Evolutionary conservation across 129 eudicot species (phyloP), one percentile per base, ranked within the genome.

Genomic region (Glebionis coronaria): DNA sequence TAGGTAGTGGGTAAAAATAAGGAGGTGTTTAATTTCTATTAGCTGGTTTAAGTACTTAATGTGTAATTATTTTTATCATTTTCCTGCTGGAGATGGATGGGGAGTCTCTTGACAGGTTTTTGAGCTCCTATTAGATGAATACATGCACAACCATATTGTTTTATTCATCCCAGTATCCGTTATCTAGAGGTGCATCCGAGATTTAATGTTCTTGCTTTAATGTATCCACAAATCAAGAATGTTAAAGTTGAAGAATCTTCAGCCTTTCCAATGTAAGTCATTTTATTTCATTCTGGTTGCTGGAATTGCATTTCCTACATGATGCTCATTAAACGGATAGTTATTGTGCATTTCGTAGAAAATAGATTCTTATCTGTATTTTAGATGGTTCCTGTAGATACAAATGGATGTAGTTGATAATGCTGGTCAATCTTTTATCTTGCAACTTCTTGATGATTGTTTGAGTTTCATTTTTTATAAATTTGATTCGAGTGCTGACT

Each of bases 161-260:
- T 53, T 85, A 83, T 79, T 93, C 87, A 27, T 81, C 88, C n/a
- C 81, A 81, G 85, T 89, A 90, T 67, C 86, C 96, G 0, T 89
- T 91, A 65, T 91, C 96, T 38, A 67, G 65, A 27, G 47, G 70
- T 67, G 25, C 80, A 56, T 53, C 56, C 80, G 44, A 82, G 64
- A 57, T 91, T 87, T 65, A 73, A 68, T 60, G 71, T 73, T 19
- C 88, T 91, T 31, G 81, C 88, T 73, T 81, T 83, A 45, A 81
- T 85, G 94, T 91, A 81, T 71, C 97, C 97, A 13, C 83, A 81
- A 54, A 79, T 88, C 44, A 80, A 72, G 75, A 96, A 91, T 80
- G 45, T 91, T 8, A 83, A 74, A 59, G 79, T 85, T 38, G 90
- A 91, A 71, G 82, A 83, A 65, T 79, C 96, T 42, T 82, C 79